phyloP scores from a whole-genome alignment of 495 filamentous ascomycete genomes.

The Margaritispora aquatica region DNA sequence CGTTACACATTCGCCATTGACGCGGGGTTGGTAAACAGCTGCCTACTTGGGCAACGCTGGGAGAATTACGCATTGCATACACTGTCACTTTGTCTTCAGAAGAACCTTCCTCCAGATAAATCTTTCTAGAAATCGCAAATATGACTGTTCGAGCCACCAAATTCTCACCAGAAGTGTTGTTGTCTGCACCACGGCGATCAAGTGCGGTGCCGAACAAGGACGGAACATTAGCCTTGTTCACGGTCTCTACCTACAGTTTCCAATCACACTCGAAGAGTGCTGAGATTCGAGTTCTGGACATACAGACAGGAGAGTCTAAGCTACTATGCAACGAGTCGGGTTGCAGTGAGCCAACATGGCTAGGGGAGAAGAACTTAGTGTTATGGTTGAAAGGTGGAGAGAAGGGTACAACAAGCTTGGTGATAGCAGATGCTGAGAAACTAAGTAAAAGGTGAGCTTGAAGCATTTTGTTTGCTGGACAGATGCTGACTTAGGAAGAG shows the following conservation, averaged over 20 bases:
- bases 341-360: conserved; percentile 69
- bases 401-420: conserved; percentile 60
- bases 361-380: conserved; percentile 56
- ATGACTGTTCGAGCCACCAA: conserved; percentile 65
- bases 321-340: conserved; percentile 58
- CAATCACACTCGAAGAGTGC: conserved; percentile 65
- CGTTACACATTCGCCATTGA: background rate
- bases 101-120: background rate
- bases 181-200: conserved; percentile 78
- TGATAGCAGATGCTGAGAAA: conserved; percentile 51
- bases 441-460: conserved; percentile 34
- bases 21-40: background rate
- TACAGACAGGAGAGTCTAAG: conserved; percentile 58
- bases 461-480: background rate
- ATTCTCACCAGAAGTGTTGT: conserved; percentile 75
- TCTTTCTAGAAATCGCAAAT: conserved; percentile 6
- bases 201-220: conserved; percentile 66
- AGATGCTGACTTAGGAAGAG: conserved; percentile 8
- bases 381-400: conserved; percentile 60
- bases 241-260: conserved; percentile 77
- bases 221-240: conserved; percentile 65
- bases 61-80: no score
- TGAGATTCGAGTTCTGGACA: conserved; percentile 71
- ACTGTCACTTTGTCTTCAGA: no score
- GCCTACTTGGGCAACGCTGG: background rate